Evolutionary conservation across 257 asterid species (phyloP).

Genomic region (Lycium ferocissimum): DNA sequence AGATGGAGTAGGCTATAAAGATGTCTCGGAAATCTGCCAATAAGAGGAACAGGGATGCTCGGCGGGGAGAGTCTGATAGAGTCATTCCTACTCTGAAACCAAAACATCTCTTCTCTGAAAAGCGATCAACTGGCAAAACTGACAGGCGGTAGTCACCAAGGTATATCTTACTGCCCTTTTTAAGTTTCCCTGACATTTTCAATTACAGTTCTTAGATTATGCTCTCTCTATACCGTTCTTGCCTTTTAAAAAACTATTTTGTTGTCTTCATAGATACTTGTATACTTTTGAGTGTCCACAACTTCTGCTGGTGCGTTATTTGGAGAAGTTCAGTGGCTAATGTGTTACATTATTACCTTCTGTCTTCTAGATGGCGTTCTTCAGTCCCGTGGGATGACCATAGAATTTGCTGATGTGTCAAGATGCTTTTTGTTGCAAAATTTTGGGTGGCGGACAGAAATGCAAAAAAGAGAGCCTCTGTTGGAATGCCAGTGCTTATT

Average conservation of each 20-base stretch:
- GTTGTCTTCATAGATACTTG: not conserved
- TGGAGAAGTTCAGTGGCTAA: too few relatives aligned
- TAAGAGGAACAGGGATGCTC: slow-evolving; percentile 85
- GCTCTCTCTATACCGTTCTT: not conserved
- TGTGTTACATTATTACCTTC: slow-evolving; percentile 12
- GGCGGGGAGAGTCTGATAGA: slow-evolving; percentile 89
- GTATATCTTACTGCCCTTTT: slow-evolving; percentile 41
- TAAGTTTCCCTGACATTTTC: not conserved
- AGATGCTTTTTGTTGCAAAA: slow-evolving; percentile 11
- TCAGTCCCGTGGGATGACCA: not conserved
- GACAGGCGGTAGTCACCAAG: slow-evolving; percentile 66
- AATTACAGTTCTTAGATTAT: not conserved
- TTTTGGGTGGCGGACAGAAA: not conserved
- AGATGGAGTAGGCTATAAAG: slow-evolving; percentile 73
- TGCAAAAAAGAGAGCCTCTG: not conserved
- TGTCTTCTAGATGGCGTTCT: not conserved
- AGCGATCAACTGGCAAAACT: slow-evolving; percentile 84
- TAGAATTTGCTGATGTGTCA: not conserved
- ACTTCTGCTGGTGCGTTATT: too few relatives aligned
- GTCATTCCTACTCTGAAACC: slow-evolving; percentile 81
- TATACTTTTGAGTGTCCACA: too few relatives aligned
- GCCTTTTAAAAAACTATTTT: not conserved
- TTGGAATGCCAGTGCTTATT: slow-evolving; percentile 16
- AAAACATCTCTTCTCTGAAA: slow-evolving; percentile 86
- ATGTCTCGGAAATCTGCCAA: slow-evolving; percentile 56